These are phyloP conservation scores for Nakazawaea ernobii DNA, from an alignment of 805 yeast genomes.

Conservation along the genomic window DNA sequence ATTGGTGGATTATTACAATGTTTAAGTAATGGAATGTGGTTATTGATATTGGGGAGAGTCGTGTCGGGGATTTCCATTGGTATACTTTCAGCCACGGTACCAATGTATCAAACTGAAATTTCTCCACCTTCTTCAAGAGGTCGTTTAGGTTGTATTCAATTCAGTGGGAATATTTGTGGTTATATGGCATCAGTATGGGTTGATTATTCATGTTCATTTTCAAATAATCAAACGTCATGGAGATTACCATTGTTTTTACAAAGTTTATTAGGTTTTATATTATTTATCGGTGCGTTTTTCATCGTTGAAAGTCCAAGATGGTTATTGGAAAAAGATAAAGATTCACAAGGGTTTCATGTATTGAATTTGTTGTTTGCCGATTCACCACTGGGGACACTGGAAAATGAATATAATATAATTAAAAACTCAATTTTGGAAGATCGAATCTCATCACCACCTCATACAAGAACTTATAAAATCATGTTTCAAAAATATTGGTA, in stretches of 20 bases:
- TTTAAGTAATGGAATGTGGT: slow-evolving; percentile 44
- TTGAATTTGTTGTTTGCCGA: slow-evolving; percentile 28
- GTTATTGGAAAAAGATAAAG: slow-evolving; percentile 71
- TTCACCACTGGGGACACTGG: slow-evolving; percentile 18
- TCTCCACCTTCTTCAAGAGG: slow-evolving; percentile 87
- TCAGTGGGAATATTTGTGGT: slow-evolving; percentile 80
- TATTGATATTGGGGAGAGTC: slow-evolving; percentile 69
- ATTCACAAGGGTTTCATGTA: slow-evolving; percentile 42
- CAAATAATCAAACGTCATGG: slow-evolving; percentile 64
- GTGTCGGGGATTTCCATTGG: slow-evolving; percentile 88
- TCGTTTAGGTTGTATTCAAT: slow-evolving; percentile 78
- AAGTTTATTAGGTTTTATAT: slow-evolving; percentile 58
- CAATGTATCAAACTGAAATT: slow-evolving; percentile 84
- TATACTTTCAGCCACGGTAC: slow-evolving; percentile 74
- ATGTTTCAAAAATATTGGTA: slow-evolving; percentile 32
- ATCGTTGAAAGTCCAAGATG: slow-evolving; percentile 88
- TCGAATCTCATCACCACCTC: slow-evolving; percentile 30
- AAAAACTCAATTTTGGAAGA: slow-evolving; percentile 37
- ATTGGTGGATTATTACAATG: slow-evolving; percentile 74
- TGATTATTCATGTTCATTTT: slow-evolving; percentile 67
- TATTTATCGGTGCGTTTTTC: slow-evolving; percentile 67
- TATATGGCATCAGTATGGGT: slow-evolving; percentile 84
- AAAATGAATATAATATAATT: slow-evolving; percentile 40
- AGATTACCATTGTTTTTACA: slow-evolving; percentile 74
- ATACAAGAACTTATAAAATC: slow-evolving; percentile 34